These are phyloP conservation scores for Neofusicoccum cordaticola DNA, from an alignment of 2,329 filamentous ascomycete species.

Conservation along the genomic window DNA sequence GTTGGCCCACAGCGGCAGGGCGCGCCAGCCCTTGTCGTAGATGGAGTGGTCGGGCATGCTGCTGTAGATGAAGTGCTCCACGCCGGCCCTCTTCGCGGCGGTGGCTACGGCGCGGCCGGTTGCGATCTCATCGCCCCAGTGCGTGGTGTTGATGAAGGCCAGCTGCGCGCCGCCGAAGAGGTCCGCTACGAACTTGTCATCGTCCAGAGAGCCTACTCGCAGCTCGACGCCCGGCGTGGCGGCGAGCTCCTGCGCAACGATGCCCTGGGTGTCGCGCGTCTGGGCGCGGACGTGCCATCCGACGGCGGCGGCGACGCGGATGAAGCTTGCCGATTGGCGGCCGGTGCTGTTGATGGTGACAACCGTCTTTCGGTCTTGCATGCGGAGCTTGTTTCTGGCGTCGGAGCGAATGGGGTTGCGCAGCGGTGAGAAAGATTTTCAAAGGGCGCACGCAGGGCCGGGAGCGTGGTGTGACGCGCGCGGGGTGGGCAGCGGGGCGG, in stretches of 20 bases:
- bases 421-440: neutral
- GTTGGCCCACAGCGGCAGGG: conserved; percentile 83
- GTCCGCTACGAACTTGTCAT: conserved; percentile 72
- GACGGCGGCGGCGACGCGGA: conserved; percentile 88
- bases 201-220: conserved; percentile 62
- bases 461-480: conserved; percentile 4
- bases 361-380: conserved; percentile 64
- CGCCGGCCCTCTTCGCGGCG: conserved; percentile 77
- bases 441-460: neutral
- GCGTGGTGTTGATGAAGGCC: conserved; percentile 97
- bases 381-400: conserved; percentile 24
- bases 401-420: neutral
- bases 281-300: conserved; percentile 93
- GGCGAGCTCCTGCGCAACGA: conserved; percentile 83
- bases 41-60: conserved; percentile 94
- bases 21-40: conserved; percentile 73
- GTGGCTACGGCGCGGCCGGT: conserved; percentile 88
- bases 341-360: conserved; percentile 95
- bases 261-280: conserved; percentile 78
- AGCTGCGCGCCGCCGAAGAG: conserved; percentile 82
- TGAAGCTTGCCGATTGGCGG: conserved; percentile 91
- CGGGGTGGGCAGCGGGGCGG: neutral
- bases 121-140: conserved; percentile 89
- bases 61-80: conserved; percentile 93
- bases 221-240: conserved; percentile 78